phyloP scores from a whole-genome alignment of 2,329 filamentous ascomycete genomes.

The Aspergillus pseudoviridinutans region DNA sequence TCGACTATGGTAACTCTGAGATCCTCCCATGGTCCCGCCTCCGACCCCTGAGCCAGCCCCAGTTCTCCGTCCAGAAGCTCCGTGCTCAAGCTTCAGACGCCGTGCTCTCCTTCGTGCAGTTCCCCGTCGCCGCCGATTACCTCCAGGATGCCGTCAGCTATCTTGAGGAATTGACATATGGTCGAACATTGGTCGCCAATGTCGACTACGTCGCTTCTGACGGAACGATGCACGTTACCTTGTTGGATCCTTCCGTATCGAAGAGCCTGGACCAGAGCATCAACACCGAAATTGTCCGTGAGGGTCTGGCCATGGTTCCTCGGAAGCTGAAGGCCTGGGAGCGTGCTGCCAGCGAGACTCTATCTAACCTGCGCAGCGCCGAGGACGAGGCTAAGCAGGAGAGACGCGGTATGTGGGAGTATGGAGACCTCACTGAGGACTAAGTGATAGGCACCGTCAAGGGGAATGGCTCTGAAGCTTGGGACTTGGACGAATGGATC shows the following conservation, averaged over 20 bases:
- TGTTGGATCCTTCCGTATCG: constrained; percentile 70
- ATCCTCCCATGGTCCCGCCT: constrained; percentile 79
- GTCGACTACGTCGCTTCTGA: constrained; percentile 84
- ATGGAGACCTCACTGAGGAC: constrained; percentile 92
- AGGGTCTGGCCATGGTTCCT: constrained; percentile 86
- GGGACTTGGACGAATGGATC: background rate
- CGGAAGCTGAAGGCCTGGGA: constrained; percentile 92
- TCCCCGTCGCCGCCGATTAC: constrained; percentile 79
- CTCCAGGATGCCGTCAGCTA: constrained; percentile 73
- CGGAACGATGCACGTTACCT: constrained; percentile 76
- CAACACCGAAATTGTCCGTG: constrained; percentile 80
- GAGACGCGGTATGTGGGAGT: constrained; percentile 93
- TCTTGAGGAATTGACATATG: constrained; percentile 70
- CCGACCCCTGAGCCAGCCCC: constrained; percentile 70
- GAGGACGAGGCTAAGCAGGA: constrained; percentile 76
- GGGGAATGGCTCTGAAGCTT: background rate
- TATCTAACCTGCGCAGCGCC: constrained; percentile 68
- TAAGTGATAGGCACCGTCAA: constrained; percentile 36
- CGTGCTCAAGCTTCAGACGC: constrained; percentile 86
- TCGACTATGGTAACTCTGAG: constrained; percentile 96
- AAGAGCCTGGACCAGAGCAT: constrained; percentile 70
- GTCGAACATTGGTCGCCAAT: constrained; percentile 77
- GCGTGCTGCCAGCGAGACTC: constrained; percentile 66
- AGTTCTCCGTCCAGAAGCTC: constrained; percentile 77
- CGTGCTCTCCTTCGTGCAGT: constrained; percentile 80